phyloP scores from a whole-genome alignment of 2,329 filamentous ascomycete species.

The Xylariaceae sp. region DNA sequence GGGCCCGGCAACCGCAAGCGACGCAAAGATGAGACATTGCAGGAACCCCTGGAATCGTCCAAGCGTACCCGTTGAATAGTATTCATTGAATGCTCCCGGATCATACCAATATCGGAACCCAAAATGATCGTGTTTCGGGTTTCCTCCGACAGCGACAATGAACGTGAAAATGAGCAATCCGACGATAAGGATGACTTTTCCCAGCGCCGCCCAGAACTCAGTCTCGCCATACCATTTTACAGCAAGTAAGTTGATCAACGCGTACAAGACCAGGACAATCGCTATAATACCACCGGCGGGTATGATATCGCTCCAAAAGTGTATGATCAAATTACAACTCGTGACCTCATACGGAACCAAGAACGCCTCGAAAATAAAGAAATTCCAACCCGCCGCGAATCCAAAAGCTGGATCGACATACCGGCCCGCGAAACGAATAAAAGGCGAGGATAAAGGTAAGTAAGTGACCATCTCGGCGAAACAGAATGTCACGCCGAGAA shows the following conservation, averaged over 20 bases:
- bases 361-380: conserved; percentile 66
- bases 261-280: conserved; percentile 51
- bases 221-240: conserved; percentile 73
- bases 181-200: conserved; percentile 68
- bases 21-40: conserved; percentile 67
- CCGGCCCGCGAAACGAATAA: conserved; percentile 71
- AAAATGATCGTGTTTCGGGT: conserved; percentile 66
- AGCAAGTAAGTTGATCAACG: conserved; percentile 64
- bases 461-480: conserved; percentile 77
- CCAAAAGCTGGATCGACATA: conserved; percentile 74
- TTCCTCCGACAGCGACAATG: conserved; percentile 77
- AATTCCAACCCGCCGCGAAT: conserved; percentile 70
- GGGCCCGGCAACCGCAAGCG: conserved; percentile 60
- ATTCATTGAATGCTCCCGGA: conserved; percentile 67
- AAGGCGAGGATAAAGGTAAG: conserved; percentile 71
- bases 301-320: conserved; percentile 59
- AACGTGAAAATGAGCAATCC: conserved; percentile 74
- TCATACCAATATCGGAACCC: conserved; percentile 67
- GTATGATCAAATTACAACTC: conserved; percentile 59
- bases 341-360: conserved; percentile 66
- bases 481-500: conserved; percentile 56
- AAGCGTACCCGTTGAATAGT: conserved; percentile 59
- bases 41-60: conserved; percentile 75
- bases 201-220: conserved; percentile 71
- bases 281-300: conserved; percentile 59